Base-by-base conservation (phyloP, 495 filamentous ascomycete species). In the Podospora pseudopauciseta region DNA sequence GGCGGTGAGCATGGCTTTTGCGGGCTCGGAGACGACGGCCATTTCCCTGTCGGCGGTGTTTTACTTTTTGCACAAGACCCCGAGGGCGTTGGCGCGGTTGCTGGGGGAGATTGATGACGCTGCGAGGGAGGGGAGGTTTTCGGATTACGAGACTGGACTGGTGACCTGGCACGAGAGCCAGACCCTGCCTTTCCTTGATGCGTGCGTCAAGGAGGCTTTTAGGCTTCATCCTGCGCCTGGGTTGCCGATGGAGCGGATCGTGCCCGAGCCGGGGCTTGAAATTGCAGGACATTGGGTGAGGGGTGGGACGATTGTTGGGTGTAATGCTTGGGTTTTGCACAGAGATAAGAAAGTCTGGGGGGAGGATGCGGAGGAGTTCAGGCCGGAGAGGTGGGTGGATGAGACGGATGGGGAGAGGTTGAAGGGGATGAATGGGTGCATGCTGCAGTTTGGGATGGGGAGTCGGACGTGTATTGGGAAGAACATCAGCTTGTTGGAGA, bases 401-500 rank as follows among this genome's bases (percentile, higher is more conserved):
- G 69, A 71, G 65, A 74, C 71, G 34, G 80, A 85, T 67, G 81
- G 82, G 39, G 75, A 76, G 67, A 77, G 77, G 34, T 73, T 85
- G 39, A 85, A 84, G 69, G 76, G 79, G 57, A 89, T 88, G 84
- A 84, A 86, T 68, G 85, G 84, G 16, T 79, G 72, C 34, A 85
- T 90, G 82, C 78, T 89, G 67, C 87, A 89, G 58, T 89, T 89
- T 73, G 84, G 87, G 13, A 84, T 84, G 78, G 87, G 87, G 0
- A 77, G 82, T 19, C 75, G 87, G 70, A 88, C 85, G n/a, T 89
- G 87, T 68, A 88, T 89, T 71, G 87, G 88, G 60, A 89, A 87
- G 80, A 93, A 93, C 71, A 88, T 93, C 66, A 87, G 86, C 64
- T 74, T 90, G 78, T 69, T 93, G 76, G 91, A 94, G 83, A 89